These are phyloP conservation scores for Stenogyne calaminthoides DNA, from an alignment of 305 asterid genomes.

Conservation along the genomic window DNA sequence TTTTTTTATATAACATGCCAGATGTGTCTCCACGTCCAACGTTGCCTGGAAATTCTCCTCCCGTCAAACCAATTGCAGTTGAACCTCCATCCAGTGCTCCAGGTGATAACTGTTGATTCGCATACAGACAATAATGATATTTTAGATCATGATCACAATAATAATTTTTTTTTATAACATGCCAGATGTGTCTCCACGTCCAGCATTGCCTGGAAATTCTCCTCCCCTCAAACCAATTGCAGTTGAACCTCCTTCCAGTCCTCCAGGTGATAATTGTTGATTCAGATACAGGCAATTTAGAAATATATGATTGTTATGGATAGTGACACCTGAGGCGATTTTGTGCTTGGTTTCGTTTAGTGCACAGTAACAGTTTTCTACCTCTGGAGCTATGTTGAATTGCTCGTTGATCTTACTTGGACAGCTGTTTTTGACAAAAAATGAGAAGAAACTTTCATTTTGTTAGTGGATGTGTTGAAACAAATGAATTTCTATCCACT, in stretches of 20 bases:
- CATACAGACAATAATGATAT: neutral
- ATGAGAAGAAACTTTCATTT: neutral
- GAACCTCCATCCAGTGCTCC: constrained; percentile 63
- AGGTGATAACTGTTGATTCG: constrained; percentile 50
- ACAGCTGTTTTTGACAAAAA: neutral
- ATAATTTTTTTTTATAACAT: constrained; percentile 12
- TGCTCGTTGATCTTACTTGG: neutral
- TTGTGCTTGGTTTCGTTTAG: constrained; percentile 17
- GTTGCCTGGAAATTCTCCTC: constrained; percentile 43
- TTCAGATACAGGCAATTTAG: neutral
- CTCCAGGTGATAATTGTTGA: constrained; percentile 32
- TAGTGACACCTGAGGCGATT: neutral
- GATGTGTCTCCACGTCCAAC: constrained; percentile 47
- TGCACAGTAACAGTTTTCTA: neutral
- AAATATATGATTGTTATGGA: neutral
- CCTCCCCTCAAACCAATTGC: constrained; percentile 41
- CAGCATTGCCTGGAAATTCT: constrained; percentile 42
- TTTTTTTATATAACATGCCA: constrained; percentile 14
- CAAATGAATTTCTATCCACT: neutral
- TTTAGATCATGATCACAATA: constrained; percentile 9
- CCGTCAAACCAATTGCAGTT: constrained; percentile 37
- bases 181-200: constrained; percentile 44
- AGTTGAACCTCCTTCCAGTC: constrained; percentile 53
- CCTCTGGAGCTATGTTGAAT: neutral
- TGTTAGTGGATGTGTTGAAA: neutral